A percentile compares a stretch with the other conserved stretches of the same genome.
Evolutionary conservation across 2,329 filamentous ascomycete species (phyloP).

Genomic region (Niveomyces coronatus): DNA sequence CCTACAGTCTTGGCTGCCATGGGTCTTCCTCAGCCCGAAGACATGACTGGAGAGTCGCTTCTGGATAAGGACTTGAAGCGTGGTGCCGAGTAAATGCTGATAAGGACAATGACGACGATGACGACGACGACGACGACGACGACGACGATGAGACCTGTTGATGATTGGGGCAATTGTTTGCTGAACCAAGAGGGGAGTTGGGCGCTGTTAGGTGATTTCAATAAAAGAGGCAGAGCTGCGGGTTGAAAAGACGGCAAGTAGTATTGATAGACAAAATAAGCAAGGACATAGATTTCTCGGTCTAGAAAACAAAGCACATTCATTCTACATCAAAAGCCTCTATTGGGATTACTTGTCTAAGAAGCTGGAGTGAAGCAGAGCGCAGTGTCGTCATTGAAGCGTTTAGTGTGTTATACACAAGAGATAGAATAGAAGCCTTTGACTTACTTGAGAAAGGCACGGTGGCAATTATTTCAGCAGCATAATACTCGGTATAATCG

Average conservation of each 20-base stretch:
- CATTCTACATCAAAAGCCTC: no score
- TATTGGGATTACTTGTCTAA: no score
- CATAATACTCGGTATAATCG: no score
- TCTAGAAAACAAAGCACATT: no score
- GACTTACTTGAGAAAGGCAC: no score
- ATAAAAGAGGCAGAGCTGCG: not conserved
- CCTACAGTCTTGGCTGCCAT: conserved; percentile 87
- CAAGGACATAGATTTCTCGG: not conserved
- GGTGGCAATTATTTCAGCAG: no score
- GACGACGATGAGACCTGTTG: conserved; percentile 2
- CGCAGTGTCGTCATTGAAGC: no score
- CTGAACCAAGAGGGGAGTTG: conserved; percentile 4
- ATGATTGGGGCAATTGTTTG: conserved; percentile 2
- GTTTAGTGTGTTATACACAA: no score
- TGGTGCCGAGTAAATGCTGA: conserved; percentile 17
- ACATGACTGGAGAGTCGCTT: conserved; percentile 83
- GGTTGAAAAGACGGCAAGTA: conserved; percentile 4
- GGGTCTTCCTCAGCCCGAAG: conserved; percentile 80
- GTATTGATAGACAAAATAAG: conserved; percentile 6
- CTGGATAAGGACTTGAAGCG: conserved; percentile 58
- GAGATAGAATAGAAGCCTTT: no score
- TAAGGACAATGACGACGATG: conserved; percentile 3
- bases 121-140: conserved; percentile 3
- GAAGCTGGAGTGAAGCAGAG: no score
- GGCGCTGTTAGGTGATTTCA: conserved; percentile 3